Evolutionary conservation across 306 rosid species (phyloP), one percentile per base, ranked within the genome.

Genomic region (Cucurbita moschata): DNA sequence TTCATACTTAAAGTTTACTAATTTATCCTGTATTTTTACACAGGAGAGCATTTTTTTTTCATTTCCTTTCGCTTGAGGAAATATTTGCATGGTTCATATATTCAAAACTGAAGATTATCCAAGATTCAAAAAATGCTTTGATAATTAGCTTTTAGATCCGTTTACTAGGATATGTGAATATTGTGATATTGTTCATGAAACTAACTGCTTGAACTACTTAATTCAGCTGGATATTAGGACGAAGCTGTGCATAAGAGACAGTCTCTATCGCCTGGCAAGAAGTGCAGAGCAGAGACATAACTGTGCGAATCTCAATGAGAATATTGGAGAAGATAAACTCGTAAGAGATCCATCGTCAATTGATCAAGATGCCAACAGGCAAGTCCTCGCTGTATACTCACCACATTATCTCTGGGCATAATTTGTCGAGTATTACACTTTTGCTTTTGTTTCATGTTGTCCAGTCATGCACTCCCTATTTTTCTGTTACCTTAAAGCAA

Each of bases 241-340:
- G 63, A 91, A 91, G 77, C 78, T 88, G 58, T 91, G 96, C 89
- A 88, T 91, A 82, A 84, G 96, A 81, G 97, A 91, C 63, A 88
- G 97, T 86, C 80, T 91, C 59, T 91, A 88, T 85, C 97, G 97
- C 57, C 80, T 91, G 87, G 96, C 97, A 60, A 88, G 86, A 85
- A 91, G 97, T 83, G 96, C 97, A 11, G 92, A 91, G 59, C 91
- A 84, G 82, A 87, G 97, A 77, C 86, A 84, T 86, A 82, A 78
- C 61, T 78, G 81, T 81, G 82, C 81, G 1, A 72, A 69, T 23
- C 10, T 77, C 52, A 80, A 79, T 56, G 78, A 75, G 71, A 80
- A 71, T 71, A 53, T 64, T 72, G 84, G 85, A 61, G 96, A 88
- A 68, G 79, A 78, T 74, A 71, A 65, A 65, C 86, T 76, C 77